phyloP scores from a whole-genome alignment of 2,329 filamentous ascomycete genomes.

The Cytospora schulzeri region DNA sequence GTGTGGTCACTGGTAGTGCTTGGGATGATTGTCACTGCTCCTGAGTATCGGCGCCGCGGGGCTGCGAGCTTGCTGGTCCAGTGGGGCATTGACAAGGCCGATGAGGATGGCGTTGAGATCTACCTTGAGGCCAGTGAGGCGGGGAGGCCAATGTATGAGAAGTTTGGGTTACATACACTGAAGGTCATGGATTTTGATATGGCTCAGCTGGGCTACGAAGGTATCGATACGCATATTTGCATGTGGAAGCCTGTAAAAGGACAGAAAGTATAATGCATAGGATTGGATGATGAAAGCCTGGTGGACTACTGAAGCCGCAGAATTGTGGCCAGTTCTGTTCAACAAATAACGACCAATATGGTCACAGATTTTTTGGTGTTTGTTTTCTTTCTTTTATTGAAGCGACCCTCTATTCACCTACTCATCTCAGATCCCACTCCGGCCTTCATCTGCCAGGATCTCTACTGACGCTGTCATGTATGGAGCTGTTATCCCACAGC shows the following conservation, averaged over 20 bases:
- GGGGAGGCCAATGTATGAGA: conserved; percentile 3
- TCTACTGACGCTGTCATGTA: background rate
- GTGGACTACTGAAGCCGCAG: no score
- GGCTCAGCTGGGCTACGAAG: conserved; percentile 5
- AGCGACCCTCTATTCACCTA: no score
- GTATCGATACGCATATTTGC: conserved; percentile 5
- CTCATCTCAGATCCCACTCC: background rate
- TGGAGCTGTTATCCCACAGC: background rate
- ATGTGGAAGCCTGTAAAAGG: background rate
- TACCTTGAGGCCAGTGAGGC: conserved; percentile 1
- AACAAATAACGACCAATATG: background rate
- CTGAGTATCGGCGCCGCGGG: conserved; percentile 1
- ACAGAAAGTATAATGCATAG: background rate
- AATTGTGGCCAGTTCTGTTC: no score
- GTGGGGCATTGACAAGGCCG: background rate
- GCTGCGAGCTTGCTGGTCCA: background rate
- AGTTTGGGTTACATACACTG: background rate
- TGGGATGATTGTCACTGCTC: conserved; percentile 7
- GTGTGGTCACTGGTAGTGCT: background rate
- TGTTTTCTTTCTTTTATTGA: no score
- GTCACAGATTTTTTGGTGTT: no score
- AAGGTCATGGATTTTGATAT: conserved; percentile 3
- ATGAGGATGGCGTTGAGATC: conserved; percentile 7
- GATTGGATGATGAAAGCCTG: no score
- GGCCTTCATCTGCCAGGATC: background rate